Base-by-base conservation (phyloP, 1,284 basidiomycete species). In the Trichosporon sp. region DNA sequence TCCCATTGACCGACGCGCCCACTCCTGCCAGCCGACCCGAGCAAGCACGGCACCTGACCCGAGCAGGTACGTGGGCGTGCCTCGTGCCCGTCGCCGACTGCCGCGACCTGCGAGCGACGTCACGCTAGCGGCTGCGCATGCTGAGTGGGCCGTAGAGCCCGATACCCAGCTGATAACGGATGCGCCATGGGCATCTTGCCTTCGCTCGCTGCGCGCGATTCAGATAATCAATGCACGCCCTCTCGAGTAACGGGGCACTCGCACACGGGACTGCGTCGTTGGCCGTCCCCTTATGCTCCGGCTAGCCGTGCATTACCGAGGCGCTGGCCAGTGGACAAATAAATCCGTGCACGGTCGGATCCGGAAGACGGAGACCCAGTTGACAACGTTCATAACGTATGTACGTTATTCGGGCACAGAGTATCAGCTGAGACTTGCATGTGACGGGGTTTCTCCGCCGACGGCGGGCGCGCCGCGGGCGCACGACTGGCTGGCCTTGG, bases 391-490 rank as follows among this genome's bases (percentile, higher is more conserved):
- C 47, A 25, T 21, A 51, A 11, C 47, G 21, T 7, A 51, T 51
- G 47, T 60, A 60, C 56, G 56, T 60, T 31, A n/a, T 31, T 60
- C 56, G 56, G 56, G 56, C 29, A 60, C 27, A 29, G 56, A 60
- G 56, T 31, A 60, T 60, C 56, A 60, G 56, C 56, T 60, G 56
- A 60, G 56, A 60, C 27, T 60, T 60, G 56, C 56, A 60, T 60
- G 56, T 60, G 56, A 60, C 56, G 56, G 27, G 56, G 56, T 60
- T 60, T 60, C 56, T 60, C 56, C 56, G 56, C 56, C 56, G 56
- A 32, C 56, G 56, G 56, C 56, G 56, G 32, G 15, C 8, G 38
- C 18, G 12, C 27, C 8, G 38, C 18, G 12, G 18, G 15, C 18
- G 8, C 25, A 13, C n/a, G n/a, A n/a, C n/a, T n/a, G n/a, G 51